Percentiles rank a stretch among this genome's conserved stretches.
Evolutionary conservation across 108 stramenopile genomes (phyloP).

Genomic region (Stephanodiscus minutulus): DNA sequence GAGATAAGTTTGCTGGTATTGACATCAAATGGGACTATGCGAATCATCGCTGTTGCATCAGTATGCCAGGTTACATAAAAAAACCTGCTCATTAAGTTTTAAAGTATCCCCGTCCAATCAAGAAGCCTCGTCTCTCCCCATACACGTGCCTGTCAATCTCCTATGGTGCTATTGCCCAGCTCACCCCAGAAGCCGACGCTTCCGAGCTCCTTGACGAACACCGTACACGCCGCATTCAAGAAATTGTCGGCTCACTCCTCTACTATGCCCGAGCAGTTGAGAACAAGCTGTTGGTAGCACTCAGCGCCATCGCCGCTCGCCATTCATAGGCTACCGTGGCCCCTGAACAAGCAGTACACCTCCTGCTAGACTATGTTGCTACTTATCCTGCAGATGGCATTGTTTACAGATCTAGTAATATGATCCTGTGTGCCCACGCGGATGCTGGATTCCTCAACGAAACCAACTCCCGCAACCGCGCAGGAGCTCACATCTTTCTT

Average conservation of each 20-base stretch:
- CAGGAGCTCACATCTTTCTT: conserved; percentile 38
- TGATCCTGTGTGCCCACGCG: conserved; percentile 29
- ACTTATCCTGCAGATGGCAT: conserved; percentile 3
- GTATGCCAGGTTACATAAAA: conserved; percentile 62
- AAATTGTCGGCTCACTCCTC: conserved; percentile 41
- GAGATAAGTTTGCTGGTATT: conserved; percentile 36
- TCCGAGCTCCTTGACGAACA: conserved; percentile 13
- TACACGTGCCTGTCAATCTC: not conserved
- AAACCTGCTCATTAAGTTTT: no score
- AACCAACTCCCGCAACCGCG: conserved; percentile 35
- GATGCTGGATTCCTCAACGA: conserved; percentile 42
- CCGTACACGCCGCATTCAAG: conserved; percentile 31
- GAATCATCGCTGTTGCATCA: conserved; percentile 22
- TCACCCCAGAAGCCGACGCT: conserved; percentile 9
- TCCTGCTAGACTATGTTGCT: conserved; percentile 44
- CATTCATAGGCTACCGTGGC: conserved; percentile 21
- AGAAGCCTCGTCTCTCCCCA: conserved; percentile 45
- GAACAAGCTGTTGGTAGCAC: conserved; percentile 29
- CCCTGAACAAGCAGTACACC: not conserved
- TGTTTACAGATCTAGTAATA: conserved; percentile 31
- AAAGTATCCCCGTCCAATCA: conserved; percentile 31
- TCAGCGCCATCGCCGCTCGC: conserved; percentile 24
- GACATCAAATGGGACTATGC: conserved; percentile 50
- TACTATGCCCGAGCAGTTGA: conserved; percentile 52
- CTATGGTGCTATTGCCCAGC: conserved; percentile 46